A percentile compares a stretch with the other conserved stretches of the same genome.
These are phyloP conservation scores for Saccharomyces hybrid DNA, from an alignment of 1,139 yeast genomes.

Conservation along the genomic window DNA sequence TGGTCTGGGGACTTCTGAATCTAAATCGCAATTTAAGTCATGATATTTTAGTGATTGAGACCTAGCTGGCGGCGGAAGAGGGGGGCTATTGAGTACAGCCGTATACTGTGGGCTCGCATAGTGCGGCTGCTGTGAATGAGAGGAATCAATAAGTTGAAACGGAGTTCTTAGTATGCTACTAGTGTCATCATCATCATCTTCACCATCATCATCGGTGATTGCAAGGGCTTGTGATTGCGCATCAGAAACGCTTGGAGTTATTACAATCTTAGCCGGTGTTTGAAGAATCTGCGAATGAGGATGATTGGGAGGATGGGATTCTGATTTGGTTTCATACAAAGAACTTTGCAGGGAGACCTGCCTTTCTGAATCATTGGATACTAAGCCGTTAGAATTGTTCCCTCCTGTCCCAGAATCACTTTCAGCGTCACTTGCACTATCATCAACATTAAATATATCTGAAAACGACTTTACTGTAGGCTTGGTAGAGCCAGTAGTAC, in stretches of 20 bases:
- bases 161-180: constrained; percentile 4
- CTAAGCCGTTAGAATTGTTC: background rate
- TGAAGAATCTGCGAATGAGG: background rate
- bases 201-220: background rate
- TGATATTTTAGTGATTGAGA: constrained; percentile 29
- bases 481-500: background rate
- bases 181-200: background rate
- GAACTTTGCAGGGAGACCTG: background rate
- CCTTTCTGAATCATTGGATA: background rate
- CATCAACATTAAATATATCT: constrained; percentile 19
- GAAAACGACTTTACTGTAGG: constrained; percentile 11
- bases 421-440: constrained; percentile 7
- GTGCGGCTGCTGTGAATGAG: constrained; percentile 3
- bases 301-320: background rate
- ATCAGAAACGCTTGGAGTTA: background rate
- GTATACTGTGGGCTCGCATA: background rate
- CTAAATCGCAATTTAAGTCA: constrained; percentile 27
- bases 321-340: background rate
- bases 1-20: constrained; percentile 28
- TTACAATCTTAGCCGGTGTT: background rate
- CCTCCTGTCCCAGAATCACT: background rate
- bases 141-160: constrained; percentile 9
- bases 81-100: constrained; percentile 1
- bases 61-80: constrained; percentile 26
- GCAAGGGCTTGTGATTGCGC: background rate